These are phyloP conservation scores for Nymphaea thermarum DNA, from an alignment of 164 flowering plant genomes.

Conservation along the genomic window DNA sequence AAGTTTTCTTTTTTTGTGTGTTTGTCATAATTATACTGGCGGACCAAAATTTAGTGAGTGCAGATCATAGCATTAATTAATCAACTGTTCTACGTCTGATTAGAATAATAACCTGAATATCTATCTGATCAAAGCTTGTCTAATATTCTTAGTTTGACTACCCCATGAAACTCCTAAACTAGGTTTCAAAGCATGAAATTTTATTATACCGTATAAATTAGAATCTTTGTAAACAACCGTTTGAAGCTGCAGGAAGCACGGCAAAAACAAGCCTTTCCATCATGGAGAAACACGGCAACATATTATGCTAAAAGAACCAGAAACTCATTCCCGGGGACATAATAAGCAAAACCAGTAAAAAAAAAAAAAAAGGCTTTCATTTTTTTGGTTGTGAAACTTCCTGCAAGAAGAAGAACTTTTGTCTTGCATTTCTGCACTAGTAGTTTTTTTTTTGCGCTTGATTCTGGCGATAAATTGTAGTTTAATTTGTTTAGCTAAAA, in stretches of 20 bases:
- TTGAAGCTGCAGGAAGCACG: conserved; percentile 69
- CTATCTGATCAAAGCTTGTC: too few relatives aligned
- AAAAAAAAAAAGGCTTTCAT: neutral
- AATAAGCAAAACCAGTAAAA: conserved; percentile 17
- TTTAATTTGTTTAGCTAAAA: too few relatives aligned
- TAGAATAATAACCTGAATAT: too few relatives aligned
- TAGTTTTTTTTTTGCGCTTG: neutral
- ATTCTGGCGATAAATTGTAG: neutral
- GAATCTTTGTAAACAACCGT: conserved; percentile 2
- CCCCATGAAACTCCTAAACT: too few relatives aligned
- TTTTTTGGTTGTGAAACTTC: neutral
- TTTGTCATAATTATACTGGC: too few relatives aligned
- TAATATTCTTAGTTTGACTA: too few relatives aligned
- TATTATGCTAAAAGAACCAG: conserved; percentile 66
- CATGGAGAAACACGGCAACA: conserved; percentile 80
- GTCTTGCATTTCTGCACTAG: neutral
- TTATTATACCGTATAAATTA: too few relatives aligned
- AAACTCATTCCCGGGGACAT: conserved; percentile 77
- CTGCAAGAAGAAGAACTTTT: neutral
- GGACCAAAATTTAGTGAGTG: too few relatives aligned
- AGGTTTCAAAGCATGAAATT: too few relatives aligned
- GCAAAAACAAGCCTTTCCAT: conserved; percentile 66
- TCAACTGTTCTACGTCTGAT: too few relatives aligned
- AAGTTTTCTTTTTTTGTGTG: too few relatives aligned
- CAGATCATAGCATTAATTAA: too few relatives aligned